These are phyloP conservation scores for Cystobasidium ongulense DNA, from an alignment of 768 basidiomycete genomes.

Conservation along the genomic window DNA sequence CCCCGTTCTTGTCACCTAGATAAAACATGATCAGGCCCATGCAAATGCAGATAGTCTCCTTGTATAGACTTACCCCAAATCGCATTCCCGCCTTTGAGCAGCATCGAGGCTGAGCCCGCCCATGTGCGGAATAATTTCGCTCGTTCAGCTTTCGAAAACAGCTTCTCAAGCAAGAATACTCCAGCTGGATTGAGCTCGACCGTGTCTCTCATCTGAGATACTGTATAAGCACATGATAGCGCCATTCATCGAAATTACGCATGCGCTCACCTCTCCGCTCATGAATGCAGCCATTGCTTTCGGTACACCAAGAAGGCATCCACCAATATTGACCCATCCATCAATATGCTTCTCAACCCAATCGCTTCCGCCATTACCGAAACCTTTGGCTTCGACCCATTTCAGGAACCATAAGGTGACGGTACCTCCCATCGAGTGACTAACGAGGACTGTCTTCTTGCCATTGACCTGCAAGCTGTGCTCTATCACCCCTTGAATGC, in stretches of 20 bases:
- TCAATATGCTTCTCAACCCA: constrained; percentile 96
- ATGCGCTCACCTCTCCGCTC: constrained; percentile 77
- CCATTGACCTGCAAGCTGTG: constrained; percentile 62
- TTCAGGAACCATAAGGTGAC: constrained; percentile 42
- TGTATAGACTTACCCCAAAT: constrained; percentile 25
- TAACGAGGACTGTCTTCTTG: constrained; percentile 68
- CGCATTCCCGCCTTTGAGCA: constrained; percentile 39
- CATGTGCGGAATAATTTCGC: constrained; percentile 84
- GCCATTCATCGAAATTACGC: background rate
- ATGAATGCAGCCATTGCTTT: constrained; percentile 94
- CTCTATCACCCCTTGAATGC: constrained; percentile 65
- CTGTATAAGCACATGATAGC: constrained; percentile 4
- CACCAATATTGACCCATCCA: constrained; percentile 66
- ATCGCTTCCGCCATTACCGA: constrained; percentile 68
- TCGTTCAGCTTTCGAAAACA: constrained; percentile 83
- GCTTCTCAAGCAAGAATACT: constrained; percentile 54
- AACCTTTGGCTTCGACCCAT: constrained; percentile 83
- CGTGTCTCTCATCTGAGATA: constrained; percentile 34
- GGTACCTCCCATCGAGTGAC: constrained; percentile 45
- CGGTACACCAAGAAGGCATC: constrained; percentile 66
- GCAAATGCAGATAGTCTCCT: background rate
- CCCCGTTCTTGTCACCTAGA: constrained; percentile 57
- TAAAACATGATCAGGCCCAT: constrained; percentile 41
- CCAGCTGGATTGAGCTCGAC: constrained; percentile 45
- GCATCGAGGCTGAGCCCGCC: constrained; percentile 64